phyloP scores from a whole-genome alignment of 2,329 filamentous ascomycete genomes.

The Gyromitra esculenta region DNA sequence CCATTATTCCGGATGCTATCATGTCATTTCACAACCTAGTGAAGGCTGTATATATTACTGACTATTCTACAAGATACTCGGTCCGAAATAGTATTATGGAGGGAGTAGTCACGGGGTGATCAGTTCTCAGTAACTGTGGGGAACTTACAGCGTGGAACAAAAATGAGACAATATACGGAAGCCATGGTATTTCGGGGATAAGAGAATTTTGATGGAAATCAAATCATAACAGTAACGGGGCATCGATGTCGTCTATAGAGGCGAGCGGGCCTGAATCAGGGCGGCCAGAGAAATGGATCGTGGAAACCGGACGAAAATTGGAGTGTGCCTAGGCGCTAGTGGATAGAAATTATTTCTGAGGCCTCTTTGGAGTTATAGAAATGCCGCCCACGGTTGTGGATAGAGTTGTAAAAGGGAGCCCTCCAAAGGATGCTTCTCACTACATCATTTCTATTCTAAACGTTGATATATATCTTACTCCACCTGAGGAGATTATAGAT shows the following conservation, averaged over 20 bases:
- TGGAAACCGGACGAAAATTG: constrained; percentile 10
- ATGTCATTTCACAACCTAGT: constrained; percentile 8
- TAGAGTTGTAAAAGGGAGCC: too few species aligned
- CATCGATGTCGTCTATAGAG: neutral
- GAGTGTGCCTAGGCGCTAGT: neutral
- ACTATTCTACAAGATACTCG: constrained; percentile 21
- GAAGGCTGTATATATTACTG: neutral
- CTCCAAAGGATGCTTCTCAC: too few species aligned
- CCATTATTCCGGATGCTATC: constrained; percentile 5
- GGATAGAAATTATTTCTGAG: neutral
- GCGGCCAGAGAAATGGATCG: constrained; percentile 9
- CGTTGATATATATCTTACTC: too few species aligned
- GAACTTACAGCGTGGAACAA: constrained; percentile 1
- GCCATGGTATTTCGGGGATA: neutral
- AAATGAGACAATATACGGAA: neutral
- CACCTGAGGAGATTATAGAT: too few species aligned
- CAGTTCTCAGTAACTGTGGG: constrained; percentile 14
- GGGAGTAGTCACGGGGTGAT: constrained; percentile 1
- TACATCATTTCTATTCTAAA: too few species aligned
- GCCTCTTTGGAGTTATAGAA: constrained; percentile 6
- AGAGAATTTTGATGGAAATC: neutral
- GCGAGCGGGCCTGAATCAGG: neutral
- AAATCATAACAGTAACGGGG: neutral
- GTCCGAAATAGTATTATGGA: constrained; percentile 18
- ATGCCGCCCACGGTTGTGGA: neutral